Conservation (phyloP, 2,329 filamentous ascomycete genomes). For the Aspergillus cejpii region DNA sequence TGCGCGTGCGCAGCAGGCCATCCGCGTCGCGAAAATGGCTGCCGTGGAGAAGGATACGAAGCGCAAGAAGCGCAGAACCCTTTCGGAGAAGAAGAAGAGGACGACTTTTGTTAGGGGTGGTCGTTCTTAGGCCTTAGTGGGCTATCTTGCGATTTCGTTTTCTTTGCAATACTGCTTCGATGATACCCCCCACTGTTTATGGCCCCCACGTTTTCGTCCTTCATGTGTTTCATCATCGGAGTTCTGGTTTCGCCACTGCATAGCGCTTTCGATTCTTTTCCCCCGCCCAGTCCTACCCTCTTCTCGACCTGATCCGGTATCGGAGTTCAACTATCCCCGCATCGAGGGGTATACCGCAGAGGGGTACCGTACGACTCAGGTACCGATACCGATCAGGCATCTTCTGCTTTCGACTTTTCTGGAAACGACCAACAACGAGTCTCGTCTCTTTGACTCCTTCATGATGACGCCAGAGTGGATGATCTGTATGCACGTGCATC, state of each 20-base stretch:
- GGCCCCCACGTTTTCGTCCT: too few relatives aligned
- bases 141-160: not conserved
- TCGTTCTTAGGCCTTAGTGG: not conserved
- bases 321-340: not conserved
- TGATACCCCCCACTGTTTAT: not conserved
- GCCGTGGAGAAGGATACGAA: slow-evolving; percentile 23
- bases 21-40: slow-evolving; percentile 31
- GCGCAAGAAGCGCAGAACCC: slow-evolving; percentile 27
- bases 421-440: not conserved
- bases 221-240: too few relatives aligned
- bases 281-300: too few relatives aligned
- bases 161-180: not conserved
- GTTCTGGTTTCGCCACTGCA: not conserved
- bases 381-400: too few relatives aligned
- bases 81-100: slow-evolving; percentile 24
- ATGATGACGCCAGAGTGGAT: too few relatives aligned
- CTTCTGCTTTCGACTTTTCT: not conserved
- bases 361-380: too few relatives aligned
- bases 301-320: not conserved
- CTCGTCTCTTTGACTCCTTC: too few relatives aligned
- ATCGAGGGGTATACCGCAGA: not conserved
- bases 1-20: slow-evolving; percentile 36
- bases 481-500: not conserved
- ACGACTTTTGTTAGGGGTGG: slow-evolving; percentile 7
- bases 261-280: slow-evolving; percentile 1